Conservation (phyloP, 2,329 filamentous ascomycete genomes). For the Monosporascus sp. region DNA sequence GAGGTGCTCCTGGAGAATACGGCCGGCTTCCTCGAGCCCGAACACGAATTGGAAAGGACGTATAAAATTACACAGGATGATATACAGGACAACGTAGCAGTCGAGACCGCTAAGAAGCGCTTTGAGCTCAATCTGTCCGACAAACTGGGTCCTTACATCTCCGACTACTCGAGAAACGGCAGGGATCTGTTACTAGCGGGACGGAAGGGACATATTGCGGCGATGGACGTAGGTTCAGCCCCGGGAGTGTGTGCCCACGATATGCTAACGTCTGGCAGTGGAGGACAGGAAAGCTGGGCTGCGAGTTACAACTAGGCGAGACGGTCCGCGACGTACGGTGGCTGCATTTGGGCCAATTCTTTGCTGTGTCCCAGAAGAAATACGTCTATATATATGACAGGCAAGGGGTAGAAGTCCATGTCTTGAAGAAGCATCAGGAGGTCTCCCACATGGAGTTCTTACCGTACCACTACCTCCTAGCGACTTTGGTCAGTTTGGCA, state of each 20-base stretch:
- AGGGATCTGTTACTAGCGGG: slow-evolving; percentile 80
- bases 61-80: slow-evolving; percentile 91
- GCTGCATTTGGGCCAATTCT: slow-evolving; percentile 92
- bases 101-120: slow-evolving; percentile 86
- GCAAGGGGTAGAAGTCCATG: slow-evolving; percentile 87
- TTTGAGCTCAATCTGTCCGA: slow-evolving; percentile 79
- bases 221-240: slow-evolving; percentile 62
- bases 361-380: slow-evolving; percentile 94
- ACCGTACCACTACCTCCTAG: slow-evolving; percentile 91
- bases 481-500: slow-evolving; percentile 63
- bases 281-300: slow-evolving; percentile 84
- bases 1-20: slow-evolving; percentile 90
- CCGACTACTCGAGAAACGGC: slow-evolving; percentile 87
- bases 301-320: slow-evolving; percentile 86
- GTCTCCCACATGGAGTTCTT: slow-evolving; percentile 92
- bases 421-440: slow-evolving; percentile 83
- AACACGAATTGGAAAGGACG: slow-evolving; percentile 82
- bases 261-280: slow-evolving; percentile 39
- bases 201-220: slow-evolving; percentile 89
- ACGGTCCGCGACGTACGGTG: slow-evolving; percentile 85
- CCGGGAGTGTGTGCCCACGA: no score
- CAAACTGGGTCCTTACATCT: slow-evolving; percentile 77
- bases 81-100: slow-evolving; percentile 66
- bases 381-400: slow-evolving; percentile 95
- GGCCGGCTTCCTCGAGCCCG: slow-evolving; percentile 80